A percentile compares a stretch with the other conserved stretches of the same genome.
Evolutionary conservation across 176 grass and related monocot species (phyloP).

Genomic region (Eragrostis nindensis): DNA sequence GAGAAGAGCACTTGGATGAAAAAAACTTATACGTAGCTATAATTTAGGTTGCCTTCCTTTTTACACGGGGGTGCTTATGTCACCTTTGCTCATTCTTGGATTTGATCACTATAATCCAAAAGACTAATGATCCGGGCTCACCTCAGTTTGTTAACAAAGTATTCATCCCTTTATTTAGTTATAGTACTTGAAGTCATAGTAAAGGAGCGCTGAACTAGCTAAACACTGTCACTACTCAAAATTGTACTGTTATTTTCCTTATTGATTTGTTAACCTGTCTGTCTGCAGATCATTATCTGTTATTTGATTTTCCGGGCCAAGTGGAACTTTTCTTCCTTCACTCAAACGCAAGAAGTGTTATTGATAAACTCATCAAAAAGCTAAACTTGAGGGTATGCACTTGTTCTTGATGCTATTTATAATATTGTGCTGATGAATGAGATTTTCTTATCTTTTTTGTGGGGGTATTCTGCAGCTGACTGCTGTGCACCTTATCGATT

Average conservation of each 20-base stretch:
- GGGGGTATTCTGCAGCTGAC: constrained; percentile 59
- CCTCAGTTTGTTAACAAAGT: constrained; percentile 12
- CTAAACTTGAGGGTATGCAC: constrained; percentile 75
- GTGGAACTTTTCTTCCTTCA: constrained; percentile 99
- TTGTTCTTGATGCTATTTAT: constrained; percentile 12
- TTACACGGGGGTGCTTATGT: background rate
- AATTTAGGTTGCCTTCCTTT: background rate
- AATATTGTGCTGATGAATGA: background rate
- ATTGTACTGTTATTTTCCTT: constrained; percentile 3
- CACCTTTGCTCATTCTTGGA: constrained; percentile 9
- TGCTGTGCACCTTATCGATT: constrained; percentile 82
- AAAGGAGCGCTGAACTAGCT: background rate
- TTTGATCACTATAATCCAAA: background rate
- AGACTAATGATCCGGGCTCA: background rate
- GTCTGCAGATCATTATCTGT: constrained; percentile 87
- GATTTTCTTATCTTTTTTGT: constrained; percentile 21
- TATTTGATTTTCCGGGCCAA: constrained; percentile 99
- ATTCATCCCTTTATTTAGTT: background rate
- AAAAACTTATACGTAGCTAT: background rate
- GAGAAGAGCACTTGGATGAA: background rate
- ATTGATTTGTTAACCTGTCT: constrained; percentile 16
- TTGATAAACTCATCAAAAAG: constrained; percentile 81
- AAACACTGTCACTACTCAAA: background rate
- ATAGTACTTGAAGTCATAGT: background rate
- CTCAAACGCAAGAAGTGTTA: constrained; percentile 74